Evolutionary conservation across 2,329 filamentous ascomycete species (phyloP), one percentile per base, ranked within the genome.

Genomic region (Grosmannia clavigera): DNA sequence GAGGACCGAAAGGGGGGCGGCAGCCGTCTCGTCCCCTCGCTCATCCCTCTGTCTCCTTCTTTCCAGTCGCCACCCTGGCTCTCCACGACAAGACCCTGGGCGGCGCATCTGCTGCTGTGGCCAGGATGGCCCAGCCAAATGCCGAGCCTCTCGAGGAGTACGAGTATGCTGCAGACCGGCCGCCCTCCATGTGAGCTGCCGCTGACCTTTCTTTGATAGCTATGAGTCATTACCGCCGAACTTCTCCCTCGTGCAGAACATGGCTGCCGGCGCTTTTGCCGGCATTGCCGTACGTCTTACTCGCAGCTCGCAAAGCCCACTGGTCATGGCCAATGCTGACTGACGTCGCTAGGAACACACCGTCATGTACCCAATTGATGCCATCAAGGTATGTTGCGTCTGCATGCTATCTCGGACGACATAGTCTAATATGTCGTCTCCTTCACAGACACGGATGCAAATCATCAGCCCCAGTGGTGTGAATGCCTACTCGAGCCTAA

Each of bases 311-410:
- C 38, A 58, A 50, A 58, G 27, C 22, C 22, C 25, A 10, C 7
- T 9, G 22, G 22, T 27, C 3, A 22, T 19, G 7, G 22, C 22
- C 38, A 16, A 40, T 40, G 29, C 61, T 63, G 31, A 65, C 56
- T 2, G 14, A 7, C 14, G 55, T 1, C 43, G 31, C 31, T 63
- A 96, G 92, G 92, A 97, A 77, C 92, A 97, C 75, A 95, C 92
- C 62, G 92, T 96, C 69, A 97, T 99, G 94, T 99, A 99, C 72
- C 94, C 94, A 25, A 88, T 99, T 70, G 94, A 99, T 77, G 84
- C 95, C 67, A 88, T 99, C 71, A 99, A 99, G 87, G 94, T 96
- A 52, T 38, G 55, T 29, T n/a, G n/a, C 48, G 9, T 12, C 27
- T 25, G 16, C 43, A 7, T 10, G 43, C 43, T 50, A n/a, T 27